These are phyloP conservation scores for Andalucia godoyi DNA, from an alignment of 78 protist genomes.

Conservation along the genomic window DNA sequence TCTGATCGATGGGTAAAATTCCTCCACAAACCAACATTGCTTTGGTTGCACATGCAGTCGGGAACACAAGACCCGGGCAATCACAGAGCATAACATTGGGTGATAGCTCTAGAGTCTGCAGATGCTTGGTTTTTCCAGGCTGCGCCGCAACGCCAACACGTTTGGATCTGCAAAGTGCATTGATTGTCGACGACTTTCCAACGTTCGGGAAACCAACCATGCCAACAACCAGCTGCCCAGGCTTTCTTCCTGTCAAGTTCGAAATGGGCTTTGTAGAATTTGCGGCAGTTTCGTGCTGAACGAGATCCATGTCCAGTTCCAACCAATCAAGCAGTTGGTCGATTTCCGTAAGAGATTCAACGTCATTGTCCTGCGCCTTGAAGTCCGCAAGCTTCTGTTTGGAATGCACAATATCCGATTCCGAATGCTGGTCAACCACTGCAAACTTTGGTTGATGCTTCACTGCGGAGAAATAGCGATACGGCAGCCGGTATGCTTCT, in stretches of 20 bases:
- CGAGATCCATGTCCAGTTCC: no score
- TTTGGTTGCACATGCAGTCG: background rate
- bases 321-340: background rate
- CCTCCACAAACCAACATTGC: conserved; percentile 71
- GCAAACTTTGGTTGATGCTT: background rate
- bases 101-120: conserved; percentile 85
- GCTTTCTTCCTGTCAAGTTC: background rate
- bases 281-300: no score
- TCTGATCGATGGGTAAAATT: conserved; percentile 81
- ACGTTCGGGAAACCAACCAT: conserved; percentile 98
- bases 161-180: conserved; percentile 76
- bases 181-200: conserved; percentile 90
- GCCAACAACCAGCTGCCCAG: conserved; percentile 26
- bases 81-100: conserved; percentile 69
- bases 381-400: no score
- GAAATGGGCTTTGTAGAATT: no score
- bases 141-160: conserved; percentile 78
- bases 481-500: conserved; percentile 10
- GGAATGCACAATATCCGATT: background rate
- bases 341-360: background rate
- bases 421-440: background rate
- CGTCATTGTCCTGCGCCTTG: conserved; percentile 35
- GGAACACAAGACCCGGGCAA: conserved; percentile 87
- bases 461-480: conserved; percentile 26
- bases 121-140: conserved; percentile 97